A percentile compares a stretch with the other conserved stretches of the same genome.
Conservation (phyloP, 805 yeast genomes). For the Nakazawaea populi region DNA sequence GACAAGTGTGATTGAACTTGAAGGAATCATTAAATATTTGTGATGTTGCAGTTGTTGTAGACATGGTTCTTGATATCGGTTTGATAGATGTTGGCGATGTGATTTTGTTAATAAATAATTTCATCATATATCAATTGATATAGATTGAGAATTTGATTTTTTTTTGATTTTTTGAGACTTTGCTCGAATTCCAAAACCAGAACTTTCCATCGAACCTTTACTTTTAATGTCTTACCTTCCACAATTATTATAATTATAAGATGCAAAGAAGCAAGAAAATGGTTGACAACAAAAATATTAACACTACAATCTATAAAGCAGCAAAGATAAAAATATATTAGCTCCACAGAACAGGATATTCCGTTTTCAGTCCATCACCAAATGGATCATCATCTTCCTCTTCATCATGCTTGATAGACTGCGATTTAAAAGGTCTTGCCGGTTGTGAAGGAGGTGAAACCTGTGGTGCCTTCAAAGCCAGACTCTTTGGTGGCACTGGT, state of each 20-base stretch:
- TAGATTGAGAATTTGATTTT: constrained; percentile 18
- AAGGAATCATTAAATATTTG: constrained; percentile 27
- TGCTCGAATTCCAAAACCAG: too few relatives aligned
- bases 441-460: neutral
- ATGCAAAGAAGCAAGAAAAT: neutral
- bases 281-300: neutral
- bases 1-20: constrained; percentile 61
- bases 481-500: constrained; percentile 8
- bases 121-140: neutral
- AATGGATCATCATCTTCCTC: constrained; percentile 39
- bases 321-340: neutral
- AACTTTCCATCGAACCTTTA: too few relatives aligned
- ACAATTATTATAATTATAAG: too few relatives aligned
- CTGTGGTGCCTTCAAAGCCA: constrained; percentile 1
- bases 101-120: neutral
- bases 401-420: constrained; percentile 6
- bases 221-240: too few relatives aligned
- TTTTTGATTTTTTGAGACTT: neutral
- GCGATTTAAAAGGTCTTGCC: neutral
- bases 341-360: constrained; percentile 5
- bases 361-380: constrained; percentile 37
- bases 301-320: neutral
- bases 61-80: constrained; percentile 7
- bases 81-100: neutral
- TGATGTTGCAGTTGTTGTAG: neutral